Evolutionary conservation across 345 rosid genomes (phyloP).

Genomic region (Hypericum androsaemum): DNA sequence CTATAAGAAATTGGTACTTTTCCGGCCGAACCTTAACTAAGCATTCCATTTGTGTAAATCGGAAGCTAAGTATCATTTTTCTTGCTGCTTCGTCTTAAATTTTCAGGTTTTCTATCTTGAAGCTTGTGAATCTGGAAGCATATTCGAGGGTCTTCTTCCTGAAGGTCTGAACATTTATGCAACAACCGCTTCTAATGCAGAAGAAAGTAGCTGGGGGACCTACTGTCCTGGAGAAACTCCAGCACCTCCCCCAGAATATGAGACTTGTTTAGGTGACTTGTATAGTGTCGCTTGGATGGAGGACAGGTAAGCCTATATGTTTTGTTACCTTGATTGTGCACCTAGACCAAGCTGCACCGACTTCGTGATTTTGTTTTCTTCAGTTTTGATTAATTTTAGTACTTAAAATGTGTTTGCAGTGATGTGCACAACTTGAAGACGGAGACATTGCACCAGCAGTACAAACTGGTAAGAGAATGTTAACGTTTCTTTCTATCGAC

Average conservation of each 20-base stretch:
- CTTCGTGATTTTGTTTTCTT: background rate
- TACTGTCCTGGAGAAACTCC: slow-evolving; percentile 34
- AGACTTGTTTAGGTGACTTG: slow-evolving; percentile 51
- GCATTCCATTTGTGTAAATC: too few species aligned
- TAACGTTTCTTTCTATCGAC: background rate
- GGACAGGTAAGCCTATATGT: slow-evolving; percentile 37
- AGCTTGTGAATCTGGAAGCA: slow-evolving; percentile 63
- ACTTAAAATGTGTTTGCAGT: slow-evolving; percentile 18
- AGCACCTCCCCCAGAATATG: slow-evolving; percentile 17
- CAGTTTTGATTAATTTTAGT: background rate
- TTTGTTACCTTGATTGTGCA: background rate
- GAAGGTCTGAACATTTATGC: slow-evolving; percentile 32
- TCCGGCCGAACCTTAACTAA: too few species aligned
- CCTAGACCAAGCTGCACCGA: background rate
- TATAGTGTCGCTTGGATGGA: slow-evolving; percentile 80
- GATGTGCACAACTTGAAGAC: slow-evolving; percentile 39
- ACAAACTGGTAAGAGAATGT: slow-evolving; percentile 19
- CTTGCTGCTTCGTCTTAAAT: too few species aligned
- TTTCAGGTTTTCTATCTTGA: slow-evolving; percentile 50
- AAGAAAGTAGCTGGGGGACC: slow-evolving; percentile 40
- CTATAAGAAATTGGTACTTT: slow-evolving; percentile 41
- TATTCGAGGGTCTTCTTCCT: slow-evolving; percentile 49
- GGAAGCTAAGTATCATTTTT: too few species aligned
- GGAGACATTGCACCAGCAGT: slow-evolving; percentile 51
- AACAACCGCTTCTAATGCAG: slow-evolving; percentile 48